A percentile compares a stretch with the other conserved stretches of the same genome.
Conservation (phyloP, 225 moss, liverwort and hornwort species). For the Rhytidiadelphus loreus region DNA sequence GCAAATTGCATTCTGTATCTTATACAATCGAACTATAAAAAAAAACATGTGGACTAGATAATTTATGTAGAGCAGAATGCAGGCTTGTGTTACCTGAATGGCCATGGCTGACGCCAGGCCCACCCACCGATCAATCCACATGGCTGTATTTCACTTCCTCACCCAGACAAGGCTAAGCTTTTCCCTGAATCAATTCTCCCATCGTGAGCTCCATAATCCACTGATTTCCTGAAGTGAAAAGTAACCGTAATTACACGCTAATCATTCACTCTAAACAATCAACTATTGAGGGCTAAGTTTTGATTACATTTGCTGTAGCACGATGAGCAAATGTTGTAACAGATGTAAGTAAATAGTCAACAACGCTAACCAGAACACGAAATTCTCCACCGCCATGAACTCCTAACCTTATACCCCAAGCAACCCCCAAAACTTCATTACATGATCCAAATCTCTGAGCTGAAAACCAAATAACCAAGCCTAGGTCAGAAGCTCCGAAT, state of each 20-base stretch:
- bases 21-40: not conserved
- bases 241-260: not conserved
- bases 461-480: not conserved
- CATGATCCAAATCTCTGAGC: not conserved
- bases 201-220: not conserved
- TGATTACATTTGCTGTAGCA: not conserved
- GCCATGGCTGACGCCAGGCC: conserved; percentile 83
- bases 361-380: not conserved
- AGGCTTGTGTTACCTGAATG: conserved; percentile 48
- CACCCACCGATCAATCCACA: conserved; percentile 69
- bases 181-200: not conserved
- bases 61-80: not conserved
- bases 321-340: not conserved
- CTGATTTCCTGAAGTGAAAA: not conserved
- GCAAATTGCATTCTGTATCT: not conserved
- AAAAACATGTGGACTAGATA: not conserved
- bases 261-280: not conserved
- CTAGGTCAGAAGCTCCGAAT: not conserved
- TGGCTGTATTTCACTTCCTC: not conserved
- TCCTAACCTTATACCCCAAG: not conserved
- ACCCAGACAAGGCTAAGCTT: not conserved
- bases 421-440: not conserved
- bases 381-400: not conserved
- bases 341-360: not conserved
- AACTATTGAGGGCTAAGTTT: not conserved